Base-by-base conservation (phyloP, 257 asterid species). In the Phtheirospermum japonicum region DNA sequence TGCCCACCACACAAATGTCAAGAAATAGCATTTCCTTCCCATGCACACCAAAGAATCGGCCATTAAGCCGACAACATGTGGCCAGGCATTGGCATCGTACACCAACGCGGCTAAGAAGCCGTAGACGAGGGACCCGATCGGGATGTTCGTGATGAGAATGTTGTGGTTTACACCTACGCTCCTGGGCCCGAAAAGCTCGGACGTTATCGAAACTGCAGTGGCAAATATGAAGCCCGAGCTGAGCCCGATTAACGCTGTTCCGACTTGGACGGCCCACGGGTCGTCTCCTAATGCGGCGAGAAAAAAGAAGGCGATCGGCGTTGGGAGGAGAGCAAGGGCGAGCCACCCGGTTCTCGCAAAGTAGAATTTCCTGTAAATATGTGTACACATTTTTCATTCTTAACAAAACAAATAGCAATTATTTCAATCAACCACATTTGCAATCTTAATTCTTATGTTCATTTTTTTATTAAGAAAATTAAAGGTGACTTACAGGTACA, bases 191-290 rank as follows among this genome's bases (percentile, higher is more conserved):
- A 91, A 91, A 6, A 91, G 95, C 78, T 91, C 96, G 0, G 96
- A 88, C 49, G 98, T 91, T 63, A 91, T 75, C 33, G 96, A 84
- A 45, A 91, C 90, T 6, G 96, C 94, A 5, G 96, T 94, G 0
- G 98, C 92, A 12, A 91, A 85, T 67, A 91, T 84, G 80, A 88
- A 91, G 5, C 98, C 96, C 6, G 98, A 88, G 80, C 96, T 85
- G 69, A 91, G 76, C 13, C 94, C 98, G n/a, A 88, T 78, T 50
- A 91, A n/a, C 4, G 90, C 88, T 9, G 98, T 91, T 10, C 85
- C 96, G 6, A 63, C 81, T 75, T 78, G 74, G 60, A 91, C 68
- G 4, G 81, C 87, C 36, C 57, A n/a, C 18, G 7, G 12, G 2
- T 72, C 71, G 36, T 63, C 81, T 39, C 88, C 90, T 2, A 76